A percentile compares a stretch with the other conserved stretches of the same genome.
These are phyloP conservation scores for Capsicum baccatum DNA, from an alignment of 257 asterid genomes.

Conservation along the genomic window DNA sequence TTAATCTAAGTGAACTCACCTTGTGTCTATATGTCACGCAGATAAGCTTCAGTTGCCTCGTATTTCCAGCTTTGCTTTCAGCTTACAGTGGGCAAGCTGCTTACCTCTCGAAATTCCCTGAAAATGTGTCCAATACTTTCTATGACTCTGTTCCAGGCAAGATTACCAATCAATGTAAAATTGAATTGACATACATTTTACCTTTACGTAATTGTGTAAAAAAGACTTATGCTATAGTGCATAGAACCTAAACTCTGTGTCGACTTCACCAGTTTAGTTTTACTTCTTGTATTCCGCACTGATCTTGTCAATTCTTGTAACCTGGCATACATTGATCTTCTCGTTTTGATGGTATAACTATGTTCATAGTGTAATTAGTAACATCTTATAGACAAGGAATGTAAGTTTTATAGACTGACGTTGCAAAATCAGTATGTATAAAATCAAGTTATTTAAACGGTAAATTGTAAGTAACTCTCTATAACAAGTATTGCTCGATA, in stretches of 20 bases:
- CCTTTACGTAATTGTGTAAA: neutral
- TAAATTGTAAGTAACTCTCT: too few relatives aligned
- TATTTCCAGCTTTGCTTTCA: slow-evolving; percentile 54
- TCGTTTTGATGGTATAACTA: too few relatives aligned
- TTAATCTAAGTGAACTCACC: neutral
- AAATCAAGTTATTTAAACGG: too few relatives aligned
- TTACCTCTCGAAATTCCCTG: slow-evolving; percentile 57
- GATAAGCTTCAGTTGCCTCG: slow-evolving; percentile 66
- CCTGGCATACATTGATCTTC: too few relatives aligned
- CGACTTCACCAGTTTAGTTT: neutral
- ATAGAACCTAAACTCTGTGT: neutral
- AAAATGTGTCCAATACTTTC: slow-evolving; percentile 47
- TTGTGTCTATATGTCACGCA: slow-evolving; percentile 27
- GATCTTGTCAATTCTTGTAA: too few relatives aligned
- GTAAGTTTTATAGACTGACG: too few relatives aligned
- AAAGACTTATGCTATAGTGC: neutral
- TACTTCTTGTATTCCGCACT: too few relatives aligned
- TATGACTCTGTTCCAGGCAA: slow-evolving; percentile 62
- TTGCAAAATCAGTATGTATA: too few relatives aligned
- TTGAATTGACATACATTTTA: too few relatives aligned
- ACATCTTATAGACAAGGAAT: too few relatives aligned
- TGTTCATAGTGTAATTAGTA: too few relatives aligned
- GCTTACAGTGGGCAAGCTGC: slow-evolving; percentile 80
- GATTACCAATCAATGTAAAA: neutral
- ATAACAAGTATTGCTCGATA: too few relatives aligned